These are phyloP conservation scores for Pseudocercospora vitis DNA, from an alignment of 2,329 filamentous ascomycete genomes.

Conservation along the genomic window DNA sequence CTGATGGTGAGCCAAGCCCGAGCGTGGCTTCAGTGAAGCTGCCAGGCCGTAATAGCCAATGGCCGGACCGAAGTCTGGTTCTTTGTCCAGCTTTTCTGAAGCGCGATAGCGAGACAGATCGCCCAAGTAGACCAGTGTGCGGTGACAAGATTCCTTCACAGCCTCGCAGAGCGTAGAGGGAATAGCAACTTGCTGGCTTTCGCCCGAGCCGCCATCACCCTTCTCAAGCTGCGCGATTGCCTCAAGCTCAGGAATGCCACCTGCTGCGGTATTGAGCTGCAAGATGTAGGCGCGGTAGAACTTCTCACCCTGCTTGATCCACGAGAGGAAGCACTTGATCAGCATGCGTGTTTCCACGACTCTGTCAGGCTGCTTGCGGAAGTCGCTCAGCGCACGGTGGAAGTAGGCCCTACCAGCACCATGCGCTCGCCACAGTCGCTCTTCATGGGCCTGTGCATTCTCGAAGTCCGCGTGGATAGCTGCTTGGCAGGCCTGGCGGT, in stretches of 20 bases:
- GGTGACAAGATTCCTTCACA: constrained; percentile 74
- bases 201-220: constrained; percentile 24
- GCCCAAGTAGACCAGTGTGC: constrained; percentile 80
- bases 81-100: constrained; percentile 68
- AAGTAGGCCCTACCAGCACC: constrained; percentile 75
- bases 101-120: constrained; percentile 86
- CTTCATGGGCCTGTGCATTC: constrained; percentile 65
- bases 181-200: constrained; percentile 26
- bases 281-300: constrained; percentile 89
- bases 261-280: constrained; percentile 63
- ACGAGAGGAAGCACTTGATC: constrained; percentile 77
- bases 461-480: constrained; percentile 72
- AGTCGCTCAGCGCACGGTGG: constrained; percentile 61
- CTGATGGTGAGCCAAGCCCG: constrained; percentile 84
- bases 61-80: constrained; percentile 74
- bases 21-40: constrained; percentile 71
- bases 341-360: constrained; percentile 70
- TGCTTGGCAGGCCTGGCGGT: constrained; percentile 70
- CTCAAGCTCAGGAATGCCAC: constrained; percentile 58
- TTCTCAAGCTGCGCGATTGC: constrained; percentile 50
- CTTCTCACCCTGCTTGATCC: constrained; percentile 81
- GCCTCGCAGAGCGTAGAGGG: constrained; percentile 53
- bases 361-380: constrained; percentile 55
- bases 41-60: constrained; percentile 84
- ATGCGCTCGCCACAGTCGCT: constrained; percentile 76